Base-by-base conservation (phyloP, 768 basidiomycete genomes). In the Crucibulum laeve region DNA sequence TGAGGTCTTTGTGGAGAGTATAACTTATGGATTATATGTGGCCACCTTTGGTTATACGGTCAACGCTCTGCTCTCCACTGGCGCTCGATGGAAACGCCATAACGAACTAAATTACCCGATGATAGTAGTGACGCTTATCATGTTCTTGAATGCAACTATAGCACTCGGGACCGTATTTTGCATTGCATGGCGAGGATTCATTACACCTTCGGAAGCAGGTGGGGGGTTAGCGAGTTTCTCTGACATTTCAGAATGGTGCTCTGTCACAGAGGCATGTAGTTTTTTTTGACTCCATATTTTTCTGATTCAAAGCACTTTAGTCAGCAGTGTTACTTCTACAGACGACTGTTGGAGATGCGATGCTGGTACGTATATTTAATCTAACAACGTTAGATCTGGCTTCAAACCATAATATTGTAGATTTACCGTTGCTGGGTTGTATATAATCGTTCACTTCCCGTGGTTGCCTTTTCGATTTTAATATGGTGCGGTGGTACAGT, bases 381-480 rank as follows among this genome's bases (percentile, higher is more conserved):
- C 23, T 6, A 15, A 4, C 22, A 3, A n/a, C 4, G n/a, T 11
- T 21, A 23, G 26, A 3, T 2, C 11, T 37, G 19, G 10, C 3
- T 24, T 46, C 5, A n/a, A n/a, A n/a, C n/a, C 6, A 11, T 1
- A 25, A 7, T 14, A n/a, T 4, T 26, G 23, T 30, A 52, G 51
- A 52, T 52, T 5, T 52, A 48, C 34, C 51, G 60, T 4, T 62
- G 60, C 40, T 62, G 46, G 47, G 45, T 60, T 8, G 42, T 60
- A 2, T 60, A 53, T 37, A 25, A 43, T 19, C 44, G 46, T 25
- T 47, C 46, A 7, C 56, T 48, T 48, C 18, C 25, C 17, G 44
- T 56, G 22, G 43, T 55, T 3, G 22, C 43, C 4, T 15, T 52
- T 5, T 48, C 56, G 0, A 24, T 55, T 5, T 18, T 58, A 5